Conservation (phyloP, 2,329 filamentous ascomycete genomes). For the Thielaviopsis punctulata region DNA sequence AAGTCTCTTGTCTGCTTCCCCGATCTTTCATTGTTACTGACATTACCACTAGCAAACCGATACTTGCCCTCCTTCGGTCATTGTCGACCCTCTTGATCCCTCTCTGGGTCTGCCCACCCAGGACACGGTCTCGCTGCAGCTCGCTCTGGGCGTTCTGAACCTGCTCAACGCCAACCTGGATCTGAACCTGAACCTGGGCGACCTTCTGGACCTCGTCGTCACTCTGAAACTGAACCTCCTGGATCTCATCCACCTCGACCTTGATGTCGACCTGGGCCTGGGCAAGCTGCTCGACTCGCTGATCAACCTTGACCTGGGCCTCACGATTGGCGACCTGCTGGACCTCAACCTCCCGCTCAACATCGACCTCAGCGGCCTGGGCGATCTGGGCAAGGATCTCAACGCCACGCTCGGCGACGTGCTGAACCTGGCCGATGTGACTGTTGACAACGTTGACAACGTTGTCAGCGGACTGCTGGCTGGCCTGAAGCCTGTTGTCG, state of each 20-base stretch:
- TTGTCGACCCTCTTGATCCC: conserved; percentile 7
- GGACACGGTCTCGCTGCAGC: conserved; percentile 5
- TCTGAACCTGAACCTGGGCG: conserved; percentile 6
- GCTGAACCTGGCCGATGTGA: conserved; percentile 3
- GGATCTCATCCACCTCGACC: conserved; percentile 10
- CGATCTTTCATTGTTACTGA: neutral
- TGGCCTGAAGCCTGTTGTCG: conserved; percentile 3
- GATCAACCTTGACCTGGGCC: conserved; percentile 3
- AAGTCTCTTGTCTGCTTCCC: neutral
- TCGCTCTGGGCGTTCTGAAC: conserved; percentile 4
- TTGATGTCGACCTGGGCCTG: conserved; percentile 1
- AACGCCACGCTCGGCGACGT: conserved; percentile 5
- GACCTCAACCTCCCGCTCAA: neutral
- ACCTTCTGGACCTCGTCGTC: conserved; percentile 5
- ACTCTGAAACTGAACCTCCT: conserved; percentile 8
- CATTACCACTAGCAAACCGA: neutral
- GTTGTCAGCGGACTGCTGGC: conserved; percentile 3
- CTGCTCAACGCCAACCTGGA: neutral
- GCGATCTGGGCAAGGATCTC: neutral
- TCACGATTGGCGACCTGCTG: conserved; percentile 5
- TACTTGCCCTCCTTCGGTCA: conserved; percentile 4
- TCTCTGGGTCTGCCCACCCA: neutral
- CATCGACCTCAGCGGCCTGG: neutral
- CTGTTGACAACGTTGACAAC: conserved; percentile 1
- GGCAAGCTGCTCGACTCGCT: conserved; percentile 6